Evolutionary conservation across 305 asterid species (phyloP).

Genomic region (Fraxinus paxiana): DNA sequence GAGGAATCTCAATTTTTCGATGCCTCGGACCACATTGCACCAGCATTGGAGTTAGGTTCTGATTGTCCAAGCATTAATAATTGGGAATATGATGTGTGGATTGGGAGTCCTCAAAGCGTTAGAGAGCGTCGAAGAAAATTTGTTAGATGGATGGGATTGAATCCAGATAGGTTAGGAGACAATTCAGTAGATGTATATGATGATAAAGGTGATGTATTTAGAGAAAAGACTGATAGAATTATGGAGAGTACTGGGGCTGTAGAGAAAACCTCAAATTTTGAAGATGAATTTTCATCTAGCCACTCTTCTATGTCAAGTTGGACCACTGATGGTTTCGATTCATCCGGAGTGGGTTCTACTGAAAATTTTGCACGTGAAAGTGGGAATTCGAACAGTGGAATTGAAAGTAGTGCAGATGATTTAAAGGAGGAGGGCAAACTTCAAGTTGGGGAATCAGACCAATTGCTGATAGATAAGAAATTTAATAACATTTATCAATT

Average conservation of each 20-base stretch:
- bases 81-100: constrained; percentile 61
- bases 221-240: constrained; percentile 35
- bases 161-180: constrained; percentile 26
- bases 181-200: constrained; percentile 19
- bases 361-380: constrained; percentile 21
- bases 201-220: constrained; percentile 11
- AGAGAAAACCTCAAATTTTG: constrained; percentile 37
- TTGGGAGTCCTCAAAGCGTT: constrained; percentile 61
- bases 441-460: constrained; percentile 22
- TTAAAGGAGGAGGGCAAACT: constrained; percentile 24
- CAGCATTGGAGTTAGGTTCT: constrained; percentile 33
- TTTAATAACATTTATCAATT: constrained; percentile 23
- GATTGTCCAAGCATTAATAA: constrained; percentile 20
- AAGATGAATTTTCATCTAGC: constrained; percentile 44
- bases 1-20: constrained; percentile 60
- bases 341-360: constrained; percentile 25
- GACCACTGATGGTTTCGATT: constrained; percentile 32
- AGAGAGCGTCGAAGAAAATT: constrained; percentile 64
- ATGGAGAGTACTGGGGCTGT: constrained; percentile 51
- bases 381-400: constrained; percentile 27
- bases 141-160: constrained; percentile 48
- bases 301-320: constrained; percentile 46
- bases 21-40: constrained; percentile 56
- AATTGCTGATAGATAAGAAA: constrained; percentile 15
- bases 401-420: constrained; percentile 23